Percentiles rank a stretch among this genome's conserved stretches.
phyloP scores from a whole-genome alignment of 129 eudicot species.

The Erigeron canadensis region DNA sequence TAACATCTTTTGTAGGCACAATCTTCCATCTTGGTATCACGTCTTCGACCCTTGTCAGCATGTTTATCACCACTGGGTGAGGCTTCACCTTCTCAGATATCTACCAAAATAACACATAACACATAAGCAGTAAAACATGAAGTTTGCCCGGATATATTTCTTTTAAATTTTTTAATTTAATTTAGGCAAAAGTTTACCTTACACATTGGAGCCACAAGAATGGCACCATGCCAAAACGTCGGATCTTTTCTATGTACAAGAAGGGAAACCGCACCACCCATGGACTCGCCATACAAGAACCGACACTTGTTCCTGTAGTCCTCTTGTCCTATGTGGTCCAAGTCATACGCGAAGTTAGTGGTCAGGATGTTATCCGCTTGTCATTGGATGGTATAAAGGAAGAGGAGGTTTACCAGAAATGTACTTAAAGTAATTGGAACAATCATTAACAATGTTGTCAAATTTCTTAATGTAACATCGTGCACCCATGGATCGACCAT shows the following conservation, averaged over 20 bases:
- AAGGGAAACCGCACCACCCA: constrained; percentile 98
- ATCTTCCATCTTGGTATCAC: constrained; percentile 97
- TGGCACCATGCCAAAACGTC: constrained; percentile 91
- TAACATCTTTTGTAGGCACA: constrained; percentile 91
- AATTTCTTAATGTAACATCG: constrained; percentile 96
- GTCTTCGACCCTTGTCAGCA: constrained; percentile 81
- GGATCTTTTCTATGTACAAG: constrained; percentile 84
- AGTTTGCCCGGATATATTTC: too few species aligned
- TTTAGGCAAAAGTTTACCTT: constrained; percentile 45
- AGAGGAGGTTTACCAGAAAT: constrained; percentile 50
- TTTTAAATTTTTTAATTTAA: neutral
- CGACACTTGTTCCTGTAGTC: constrained; percentile 65
- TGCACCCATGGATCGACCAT: constrained; percentile 87
- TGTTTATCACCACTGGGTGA: constrained; percentile 75
- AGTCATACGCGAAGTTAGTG: constrained; percentile 19
- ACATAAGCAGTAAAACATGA: too few species aligned
- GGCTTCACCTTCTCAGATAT: constrained; percentile 99
- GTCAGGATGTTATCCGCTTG: neutral
- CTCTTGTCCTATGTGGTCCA: constrained; percentile 45
- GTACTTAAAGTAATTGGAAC: constrained; percentile 69
- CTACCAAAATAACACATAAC: constrained; percentile 34
- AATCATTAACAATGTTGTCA: constrained; percentile 73
- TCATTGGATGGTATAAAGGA: neutral
- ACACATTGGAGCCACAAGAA: constrained; percentile 97
- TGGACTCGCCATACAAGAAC: constrained; percentile 95